Evolutionary conservation across 2,329 filamentous ascomycete species (phyloP), one percentile per base, ranked within the genome.

Genomic region (Botrytis sinoallii): DNA sequence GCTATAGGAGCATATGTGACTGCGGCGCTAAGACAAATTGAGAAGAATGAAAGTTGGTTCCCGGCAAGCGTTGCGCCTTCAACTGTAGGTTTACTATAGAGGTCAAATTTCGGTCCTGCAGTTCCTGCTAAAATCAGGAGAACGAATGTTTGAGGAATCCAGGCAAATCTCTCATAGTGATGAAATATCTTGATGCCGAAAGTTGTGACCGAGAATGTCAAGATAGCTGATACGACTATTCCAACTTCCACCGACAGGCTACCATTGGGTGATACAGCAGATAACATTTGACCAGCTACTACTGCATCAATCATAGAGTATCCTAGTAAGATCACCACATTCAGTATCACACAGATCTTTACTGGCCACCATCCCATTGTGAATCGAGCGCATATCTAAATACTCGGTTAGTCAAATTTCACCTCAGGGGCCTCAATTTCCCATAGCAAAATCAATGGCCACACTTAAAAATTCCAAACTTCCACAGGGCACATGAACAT

Each of bases 151-250:
- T 91, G 89, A 0, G 90, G 90, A 0, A 92, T 82, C 85, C 90
- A 92, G 1, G 89, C 89, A 78, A 88, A 91, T 79, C 90, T 86
- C 82, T 92, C 90, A 80, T 92, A 93, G 71, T 87, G 85, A 78
- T 93, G 90, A 80, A 93, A 92, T 63, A 89, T 83, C 71, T 85
- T 86, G 79, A 92, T 92, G 0, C 91, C 91, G 79, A 92, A 92
- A 0, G 88, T 90, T 1, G 89, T 90, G 60, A 93, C 86, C 2
- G 85, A 82, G 88, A 89, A 91, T 44, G 87, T 88, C 52, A 92
- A 87, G 38, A 91, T 77, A 1, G 88, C 88, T 20, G 89, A 86
- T 64, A 92, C 87, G 59, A 92, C 84, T 76, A 93, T 92, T 77
- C 91, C 90, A 1, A 92, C 90, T 48, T 88, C 86, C 32, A 92